phyloP scores from a whole-genome alignment of 805 yeast species.

The Candida germanica region DNA sequence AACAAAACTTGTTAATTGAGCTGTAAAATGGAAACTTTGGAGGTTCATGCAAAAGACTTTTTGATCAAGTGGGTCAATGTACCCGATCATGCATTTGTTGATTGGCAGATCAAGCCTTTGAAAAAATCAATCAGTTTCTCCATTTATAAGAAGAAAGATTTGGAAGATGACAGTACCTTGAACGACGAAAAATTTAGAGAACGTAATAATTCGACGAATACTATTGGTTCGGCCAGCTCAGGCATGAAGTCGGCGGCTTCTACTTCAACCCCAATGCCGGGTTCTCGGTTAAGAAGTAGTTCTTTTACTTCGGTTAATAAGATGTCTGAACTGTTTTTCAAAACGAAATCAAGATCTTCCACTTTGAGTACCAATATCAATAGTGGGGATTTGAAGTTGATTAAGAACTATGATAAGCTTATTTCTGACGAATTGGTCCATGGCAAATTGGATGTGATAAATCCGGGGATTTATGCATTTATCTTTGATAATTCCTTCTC shows the following conservation, averaged over 20 bases:
- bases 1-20: too few species aligned
- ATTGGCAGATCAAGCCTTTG: slow-evolving; percentile 81
- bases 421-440: slow-evolving; percentile 57
- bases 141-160: slow-evolving; percentile 34
- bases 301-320: slow-evolving; percentile 34
- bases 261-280: slow-evolving; percentile 5
- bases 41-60: slow-evolving; percentile 84
- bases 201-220: slow-evolving; percentile 10
- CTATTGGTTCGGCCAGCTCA: slow-evolving; percentile 12
- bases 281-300: slow-evolving; percentile 19
- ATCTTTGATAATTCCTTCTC: slow-evolving; percentile 91
- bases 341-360: slow-evolving; percentile 33
- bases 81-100: slow-evolving; percentile 60
- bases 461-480: slow-evolving; percentile 78
- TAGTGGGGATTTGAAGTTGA: slow-evolving; percentile 45
- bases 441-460: slow-evolving; percentile 56
- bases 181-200: slow-evolving; percentile 4
- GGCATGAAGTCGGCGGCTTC: slow-evolving; percentile 6
- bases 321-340: slow-evolving; percentile 30
- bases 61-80: slow-evolving; percentile 89
- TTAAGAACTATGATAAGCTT: slow-evolving; percentile 54
- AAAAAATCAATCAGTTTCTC: slow-evolving; percentile 41
- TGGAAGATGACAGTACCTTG: slow-evolving; percentile 1
- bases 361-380: slow-evolving; percentile 37
- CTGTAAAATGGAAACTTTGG: slow-evolving; percentile 85